Evolutionary conservation across 2,329 filamentous ascomycete species (phyloP), one percentile per base, ranked within the genome.

Genomic region (Leptosphaerulina australis): DNA sequence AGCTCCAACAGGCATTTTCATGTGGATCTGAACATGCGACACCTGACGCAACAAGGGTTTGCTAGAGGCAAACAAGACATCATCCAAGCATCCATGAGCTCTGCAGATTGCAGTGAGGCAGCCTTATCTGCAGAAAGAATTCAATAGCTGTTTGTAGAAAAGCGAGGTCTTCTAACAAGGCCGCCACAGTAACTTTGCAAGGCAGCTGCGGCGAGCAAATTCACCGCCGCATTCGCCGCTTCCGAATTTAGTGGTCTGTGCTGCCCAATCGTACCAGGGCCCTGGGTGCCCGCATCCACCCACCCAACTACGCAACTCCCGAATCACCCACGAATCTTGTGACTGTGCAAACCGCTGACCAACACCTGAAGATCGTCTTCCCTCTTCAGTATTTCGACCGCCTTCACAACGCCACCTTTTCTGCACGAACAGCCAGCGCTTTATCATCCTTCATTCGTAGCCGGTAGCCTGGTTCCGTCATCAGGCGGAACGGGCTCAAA

Each of bases 381-480:
- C 25, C 28, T 35, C 33, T 28, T 34, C 50, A 54, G 54, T 44
- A 51, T 44, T 44, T 51, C 54, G 45, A 40, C 51, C 22, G 24
- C 25, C 44, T 55, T 18, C 41, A 31, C 31, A 9, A 18, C 48
- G 48, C 53, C 50, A 49, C 53, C 14, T 34, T 10, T 29, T 38
- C 40, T 39, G 7, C 35, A 21, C 49, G n/a, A n/a, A n/a, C 45
- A n/a, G 7, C 53, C 49, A 50, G 35, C 50, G 36, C 45, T 41
- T 37, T 45, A 47, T 38, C 53, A 46, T 55, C 52, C 50, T 31
- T 25, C 37, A 50, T 53, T 51, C 52, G 52, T 35, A 46, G 43
- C 50, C 41, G 31, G 59, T 55, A 68, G 66, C 68, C 69, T 71
- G 69, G 67, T 73, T 70, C 70, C 71, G 71, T 73, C 71, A 72